These are phyloP conservation scores for Arabidopsis arenosa DNA, from an alignment of 345 rosid genomes.

Conservation along the genomic window DNA sequence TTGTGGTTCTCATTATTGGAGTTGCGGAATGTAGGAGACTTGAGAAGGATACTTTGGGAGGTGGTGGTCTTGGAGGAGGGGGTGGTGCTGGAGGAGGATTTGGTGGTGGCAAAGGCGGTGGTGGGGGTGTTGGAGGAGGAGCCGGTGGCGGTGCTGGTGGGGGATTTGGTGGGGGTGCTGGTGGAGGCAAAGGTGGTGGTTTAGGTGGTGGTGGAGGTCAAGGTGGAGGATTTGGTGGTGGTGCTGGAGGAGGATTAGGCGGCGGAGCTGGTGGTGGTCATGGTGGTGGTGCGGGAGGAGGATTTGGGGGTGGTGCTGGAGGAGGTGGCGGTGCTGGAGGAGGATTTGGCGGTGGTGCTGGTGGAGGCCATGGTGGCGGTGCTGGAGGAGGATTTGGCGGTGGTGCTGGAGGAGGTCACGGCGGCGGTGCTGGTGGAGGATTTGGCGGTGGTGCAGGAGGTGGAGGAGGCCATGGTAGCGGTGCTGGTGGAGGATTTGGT, in stretches of 20 bases:
- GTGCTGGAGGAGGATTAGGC: constrained; percentile 28
- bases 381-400: constrained; percentile 38
- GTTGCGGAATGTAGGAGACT: constrained; percentile 45
- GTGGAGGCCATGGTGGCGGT: constrained; percentile 35
- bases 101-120: constrained; percentile 37
- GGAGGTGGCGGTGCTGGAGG: constrained; percentile 42
- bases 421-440: constrained; percentile 18
- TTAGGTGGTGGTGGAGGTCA: no score
- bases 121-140: constrained; percentile 39
- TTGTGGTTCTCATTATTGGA: constrained; percentile 44
- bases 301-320: constrained; percentile 39
- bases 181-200: constrained; percentile 27
- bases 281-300: constrained; percentile 39
- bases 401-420: constrained; percentile 37
- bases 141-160: constrained; percentile 36
- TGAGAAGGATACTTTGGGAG: constrained; percentile 45
- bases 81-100: constrained; percentile 42
- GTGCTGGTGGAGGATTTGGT: constrained; percentile 40
- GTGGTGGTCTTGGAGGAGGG: constrained; percentile 42
- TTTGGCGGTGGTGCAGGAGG: constrained; percentile 25
- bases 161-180: constrained; percentile 37
- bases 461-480: constrained; percentile 37
- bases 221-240: constrained; percentile 27
- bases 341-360: constrained; percentile 40
- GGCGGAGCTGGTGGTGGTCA: constrained; percentile 46